Conservation (phyloP, 2,329 filamentous ascomycete genomes). For the Botrytis squamosa region DNA sequence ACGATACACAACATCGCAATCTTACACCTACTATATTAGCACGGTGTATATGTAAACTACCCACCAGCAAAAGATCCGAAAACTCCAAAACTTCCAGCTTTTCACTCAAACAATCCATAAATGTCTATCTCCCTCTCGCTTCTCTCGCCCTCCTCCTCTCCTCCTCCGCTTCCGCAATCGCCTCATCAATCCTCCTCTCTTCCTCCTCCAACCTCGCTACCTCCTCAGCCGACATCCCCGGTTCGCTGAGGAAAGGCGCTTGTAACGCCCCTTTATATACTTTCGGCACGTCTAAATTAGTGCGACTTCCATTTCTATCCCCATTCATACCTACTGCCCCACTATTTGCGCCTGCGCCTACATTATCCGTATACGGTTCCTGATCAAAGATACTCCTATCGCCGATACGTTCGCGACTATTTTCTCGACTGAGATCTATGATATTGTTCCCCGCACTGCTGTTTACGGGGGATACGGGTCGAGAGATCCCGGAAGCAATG, state of each 20-base stretch:
- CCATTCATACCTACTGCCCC: too few relatives aligned
- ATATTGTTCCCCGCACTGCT: background rate
- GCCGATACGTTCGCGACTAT: background rate
- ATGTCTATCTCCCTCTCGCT: background rate
- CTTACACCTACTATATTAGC: background rate
- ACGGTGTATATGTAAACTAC: background rate
- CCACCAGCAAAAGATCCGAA: background rate
- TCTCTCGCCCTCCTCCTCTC: constrained; percentile 22
- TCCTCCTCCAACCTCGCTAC: constrained; percentile 35
- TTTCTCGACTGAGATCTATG: background rate
- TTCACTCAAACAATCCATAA: background rate
- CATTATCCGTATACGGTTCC: constrained; percentile 9
- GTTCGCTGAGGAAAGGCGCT: constrained; percentile 29
- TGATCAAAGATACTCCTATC: background rate
- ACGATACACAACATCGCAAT: background rate
- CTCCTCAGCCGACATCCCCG: constrained; percentile 35
- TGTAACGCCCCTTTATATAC: background rate
- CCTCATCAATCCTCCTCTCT: constrained; percentile 37
- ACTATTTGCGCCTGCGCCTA: background rate
- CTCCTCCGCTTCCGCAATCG: constrained; percentile 35
- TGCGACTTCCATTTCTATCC: background rate
- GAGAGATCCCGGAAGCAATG: background rate
- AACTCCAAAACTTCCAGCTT: background rate
- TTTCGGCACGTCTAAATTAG: background rate
- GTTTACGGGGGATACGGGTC: background rate